Percentiles rank a stretch among this genome's conserved stretches.
Conservation (phyloP, 1,139 yeast genomes). For the Meyerozyma elateridarum region DNA sequence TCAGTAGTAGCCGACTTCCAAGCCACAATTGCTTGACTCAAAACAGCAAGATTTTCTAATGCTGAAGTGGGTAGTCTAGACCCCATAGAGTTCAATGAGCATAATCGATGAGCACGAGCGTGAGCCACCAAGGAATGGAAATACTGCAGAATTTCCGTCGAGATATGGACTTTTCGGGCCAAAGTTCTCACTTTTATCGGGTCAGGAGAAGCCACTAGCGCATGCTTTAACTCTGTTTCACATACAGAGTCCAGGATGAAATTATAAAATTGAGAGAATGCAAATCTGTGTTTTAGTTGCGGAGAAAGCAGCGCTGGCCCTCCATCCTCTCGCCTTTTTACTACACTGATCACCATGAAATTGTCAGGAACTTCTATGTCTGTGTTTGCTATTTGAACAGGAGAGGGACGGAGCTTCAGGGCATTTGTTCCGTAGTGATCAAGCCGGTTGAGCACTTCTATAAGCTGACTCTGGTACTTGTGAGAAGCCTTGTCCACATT, state of each 20-base stretch:
- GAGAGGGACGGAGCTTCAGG: slow-evolving; percentile 7
- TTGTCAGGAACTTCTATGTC: slow-evolving; percentile 18
- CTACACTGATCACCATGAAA: slow-evolving; percentile 23
- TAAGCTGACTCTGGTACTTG: slow-evolving; percentile 22
- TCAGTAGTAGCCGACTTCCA: no score
- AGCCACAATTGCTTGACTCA: slow-evolving; percentile 27
- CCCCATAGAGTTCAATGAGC: slow-evolving; percentile 35
- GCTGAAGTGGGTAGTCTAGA: slow-evolving; percentile 33
- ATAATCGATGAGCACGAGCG: slow-evolving; percentile 37
- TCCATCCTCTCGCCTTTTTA: slow-evolving; percentile 13
- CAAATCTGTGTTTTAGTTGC: slow-evolving; percentile 34
- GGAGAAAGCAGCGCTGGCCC: slow-evolving; percentile 19
- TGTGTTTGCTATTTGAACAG: slow-evolving; percentile 12
- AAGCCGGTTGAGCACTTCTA: slow-evolving; percentile 25
- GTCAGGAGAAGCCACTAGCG: neutral
- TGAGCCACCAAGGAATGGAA: slow-evolving; percentile 36
- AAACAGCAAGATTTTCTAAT: slow-evolving; percentile 23
- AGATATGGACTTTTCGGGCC: slow-evolving; percentile 20
- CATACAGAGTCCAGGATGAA: slow-evolving; percentile 6
- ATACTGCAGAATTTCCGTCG: slow-evolving; percentile 36
- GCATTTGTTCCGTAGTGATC: slow-evolving; percentile 29
- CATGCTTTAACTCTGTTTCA: neutral
- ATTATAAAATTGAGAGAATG: slow-evolving; percentile 25
- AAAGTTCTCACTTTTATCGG: slow-evolving; percentile 2
- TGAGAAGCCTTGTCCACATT: slow-evolving; percentile 18